Base-by-base conservation (phyloP, 148 eudicot genomes). In the Polygonum aviculare region DNA sequence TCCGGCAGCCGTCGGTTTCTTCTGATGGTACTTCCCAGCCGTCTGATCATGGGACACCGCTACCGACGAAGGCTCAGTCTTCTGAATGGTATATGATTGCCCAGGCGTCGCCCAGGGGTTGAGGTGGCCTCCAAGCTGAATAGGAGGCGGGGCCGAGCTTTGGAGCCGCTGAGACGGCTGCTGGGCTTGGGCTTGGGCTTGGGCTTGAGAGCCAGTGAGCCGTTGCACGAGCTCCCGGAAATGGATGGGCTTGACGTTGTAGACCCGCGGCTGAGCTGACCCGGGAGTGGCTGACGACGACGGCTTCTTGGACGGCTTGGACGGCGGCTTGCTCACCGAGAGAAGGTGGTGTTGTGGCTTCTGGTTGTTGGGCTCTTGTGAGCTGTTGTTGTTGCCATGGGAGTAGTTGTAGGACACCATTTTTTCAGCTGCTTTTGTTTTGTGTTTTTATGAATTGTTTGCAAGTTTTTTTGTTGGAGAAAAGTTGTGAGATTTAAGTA, bases 181-280 rank as follows among this genome's bases (percentile, higher is more conserved):
- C 40, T 10, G 86, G 51, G 78, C 2, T 19, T 33, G 74, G 16
- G 11, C 33, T 12, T 39, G 76, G 51, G 78, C 3, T 16, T 33
- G 74, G 16, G 11, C 41, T 16, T 39, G 76, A 5, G 78, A 44
- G 52, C 89, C 85, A 4, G 97, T 93, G 21, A 93, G 91, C 82
- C 72, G 70, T 67, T 88, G 93, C 60, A 90, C 96, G 16, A 90
- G 85, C 22, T 90, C 84, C 21, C 86, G 84, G 82, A 93, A 93
- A 70, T 93, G 82, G 7, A 72, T 69, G 0, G 96, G 83, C 7
- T 89, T 80, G 12, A 93, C 97, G 75, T 85, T 84, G 80, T 93
- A 90, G 35, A 90, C 82, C 77, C 80, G 86, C 0, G 91, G 90
- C 9, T 77, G 91, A 6, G 71, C 80, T 36, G 83, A 80, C 7